Evolutionary conservation across 2,329 filamentous ascomycete genomes (phyloP).

Genomic region (Penicillium capsulatum): DNA sequence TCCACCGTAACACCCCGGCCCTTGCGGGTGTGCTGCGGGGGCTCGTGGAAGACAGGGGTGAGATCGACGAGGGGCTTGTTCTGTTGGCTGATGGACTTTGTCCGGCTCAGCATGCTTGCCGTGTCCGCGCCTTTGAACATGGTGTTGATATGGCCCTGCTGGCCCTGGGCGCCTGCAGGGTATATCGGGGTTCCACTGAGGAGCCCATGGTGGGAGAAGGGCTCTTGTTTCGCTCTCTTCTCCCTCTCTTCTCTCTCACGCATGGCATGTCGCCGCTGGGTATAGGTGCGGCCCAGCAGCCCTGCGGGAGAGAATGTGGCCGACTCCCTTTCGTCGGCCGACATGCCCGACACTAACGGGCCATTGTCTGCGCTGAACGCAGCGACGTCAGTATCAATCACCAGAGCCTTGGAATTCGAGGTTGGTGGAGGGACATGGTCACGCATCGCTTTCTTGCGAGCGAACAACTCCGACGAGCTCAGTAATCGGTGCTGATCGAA

Average conservation of each 20-base stretch:
- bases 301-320: conserved; percentile 37
- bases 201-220: conserved; percentile 52
- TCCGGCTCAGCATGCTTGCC: conserved; percentile 38
- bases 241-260: conserved; percentile 38
- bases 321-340: conserved; percentile 16
- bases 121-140: conserved; percentile 27
- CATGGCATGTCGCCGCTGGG: conserved; percentile 38
- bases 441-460: conserved; percentile 28
- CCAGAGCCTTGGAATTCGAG: conserved; percentile 26
- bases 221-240: conserved; percentile 36
- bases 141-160: conserved; percentile 33
- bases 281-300: conserved; percentile 40
- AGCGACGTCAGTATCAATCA: conserved; percentile 21
- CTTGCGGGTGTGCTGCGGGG: conserved; percentile 46
- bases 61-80: conserved; percentile 65
- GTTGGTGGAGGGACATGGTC: conserved; percentile 30
- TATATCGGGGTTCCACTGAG: conserved; percentile 39
- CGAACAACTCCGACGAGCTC: conserved; percentile 22
- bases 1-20: conserved; percentile 44
- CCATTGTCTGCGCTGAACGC: conserved; percentile 1
- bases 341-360: conserved; percentile 4
- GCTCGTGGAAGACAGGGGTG: conserved; percentile 60
- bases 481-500: conserved; percentile 11
- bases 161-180: conserved; percentile 33
- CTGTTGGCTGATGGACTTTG: conserved; percentile 43